Evolutionary conservation across 192 early-diverging fungal species (phyloP).

Genomic region (Coemansia sp.): DNA sequence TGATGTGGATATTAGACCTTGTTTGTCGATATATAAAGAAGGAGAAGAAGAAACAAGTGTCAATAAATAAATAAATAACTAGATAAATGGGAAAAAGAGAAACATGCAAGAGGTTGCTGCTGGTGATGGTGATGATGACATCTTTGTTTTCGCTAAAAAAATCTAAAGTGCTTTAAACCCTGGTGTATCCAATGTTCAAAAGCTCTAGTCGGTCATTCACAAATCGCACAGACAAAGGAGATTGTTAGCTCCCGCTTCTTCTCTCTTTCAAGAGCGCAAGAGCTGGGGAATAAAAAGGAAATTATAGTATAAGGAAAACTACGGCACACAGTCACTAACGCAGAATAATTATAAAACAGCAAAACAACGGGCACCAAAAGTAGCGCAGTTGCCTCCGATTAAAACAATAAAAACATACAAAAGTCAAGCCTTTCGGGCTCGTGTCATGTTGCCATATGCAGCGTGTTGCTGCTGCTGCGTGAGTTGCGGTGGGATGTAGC

Average conservation of each 20-base stretch:
- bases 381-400: not conserved
- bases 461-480: constrained; percentile 37
- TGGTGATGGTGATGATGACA: too few relatives aligned
- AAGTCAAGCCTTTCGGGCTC: constrained; percentile 37
- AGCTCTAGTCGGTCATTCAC: too few relatives aligned
- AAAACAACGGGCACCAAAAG: not conserved
- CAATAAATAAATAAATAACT: constrained; percentile 5
- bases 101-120: not conserved
- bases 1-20: not conserved
- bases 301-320: not conserved
- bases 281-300: not conserved
- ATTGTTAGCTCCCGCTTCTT: too few relatives aligned
- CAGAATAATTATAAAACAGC: not conserved
- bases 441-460: constrained; percentile 42
- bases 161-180: too few relatives aligned
- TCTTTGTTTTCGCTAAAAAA: too few relatives aligned
- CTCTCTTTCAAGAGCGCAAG: not conserved
- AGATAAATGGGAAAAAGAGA: not conserved
- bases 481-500: constrained; percentile 18
- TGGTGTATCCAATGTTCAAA: too few relatives aligned
- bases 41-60: not conserved
- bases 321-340: not conserved
- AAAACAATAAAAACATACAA: constrained; percentile 1
- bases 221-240: too few relatives aligned
- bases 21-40: not conserved